phyloP scores from a whole-genome alignment of 2,329 filamentous ascomycete species.

The Scedosporium dehoogii region DNA sequence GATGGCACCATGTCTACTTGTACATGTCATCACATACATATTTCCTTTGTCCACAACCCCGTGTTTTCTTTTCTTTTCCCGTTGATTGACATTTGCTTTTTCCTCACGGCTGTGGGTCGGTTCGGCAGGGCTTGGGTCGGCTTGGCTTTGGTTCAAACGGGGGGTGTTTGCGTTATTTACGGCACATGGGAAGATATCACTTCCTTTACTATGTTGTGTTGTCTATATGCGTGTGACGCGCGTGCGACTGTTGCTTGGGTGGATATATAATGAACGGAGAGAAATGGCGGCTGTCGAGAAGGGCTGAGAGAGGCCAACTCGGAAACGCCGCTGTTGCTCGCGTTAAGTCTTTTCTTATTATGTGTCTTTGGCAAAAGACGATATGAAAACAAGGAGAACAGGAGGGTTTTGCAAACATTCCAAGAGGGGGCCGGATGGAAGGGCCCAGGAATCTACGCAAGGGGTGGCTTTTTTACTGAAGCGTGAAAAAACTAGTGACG shows the following conservation, averaged over 20 bases:
- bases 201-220: too few species aligned
- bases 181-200: too few species aligned
- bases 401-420: background rate
- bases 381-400: background rate
- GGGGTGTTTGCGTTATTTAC: background rate
- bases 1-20: background rate
- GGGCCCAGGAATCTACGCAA: background rate
- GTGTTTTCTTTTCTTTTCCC: background rate
- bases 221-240: too few species aligned
- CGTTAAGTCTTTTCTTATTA: background rate
- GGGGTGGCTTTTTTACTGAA: background rate
- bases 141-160: background rate
- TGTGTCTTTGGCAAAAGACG: background rate
- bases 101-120: background rate
- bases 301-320: background rate
- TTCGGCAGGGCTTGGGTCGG: background rate
- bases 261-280: background rate
- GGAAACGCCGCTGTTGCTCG: background rate
- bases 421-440: background rate
- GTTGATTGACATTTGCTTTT: background rate
- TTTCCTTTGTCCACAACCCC: background rate
- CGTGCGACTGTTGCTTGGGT: background rate
- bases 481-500: too few species aligned
- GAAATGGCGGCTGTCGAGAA: background rate
- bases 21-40: slow-evolving; percentile 1